Evolutionary conservation across 2,329 filamentous ascomycete species (phyloP).

Genomic region (Colletotrichum sp.): DNA sequence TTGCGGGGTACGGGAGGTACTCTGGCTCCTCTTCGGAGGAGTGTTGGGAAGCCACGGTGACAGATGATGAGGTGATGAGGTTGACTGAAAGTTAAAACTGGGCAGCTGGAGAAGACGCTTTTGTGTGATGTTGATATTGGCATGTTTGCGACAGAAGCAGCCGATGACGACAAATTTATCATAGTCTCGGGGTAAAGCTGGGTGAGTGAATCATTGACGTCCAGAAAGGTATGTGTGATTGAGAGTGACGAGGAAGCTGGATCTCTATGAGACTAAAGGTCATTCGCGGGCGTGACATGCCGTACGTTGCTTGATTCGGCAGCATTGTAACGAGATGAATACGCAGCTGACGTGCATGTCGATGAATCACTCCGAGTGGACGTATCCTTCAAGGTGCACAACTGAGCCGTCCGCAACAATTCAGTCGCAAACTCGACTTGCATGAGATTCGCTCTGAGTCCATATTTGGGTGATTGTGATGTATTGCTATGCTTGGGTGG

Average conservation of each 20-base stretch:
- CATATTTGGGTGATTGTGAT: neutral
- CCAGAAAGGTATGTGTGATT: neutral
- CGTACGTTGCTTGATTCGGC: neutral
- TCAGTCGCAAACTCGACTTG: neutral
- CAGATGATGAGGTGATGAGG: neutral
- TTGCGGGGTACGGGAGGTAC: constrained; percentile 49
- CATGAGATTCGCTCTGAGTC: neutral
- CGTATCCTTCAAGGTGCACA: neutral
- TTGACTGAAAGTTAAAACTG: neutral
- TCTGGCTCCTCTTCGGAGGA: neutral
- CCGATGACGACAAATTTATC: neutral
- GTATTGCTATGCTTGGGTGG: neutral
- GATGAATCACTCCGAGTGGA: neutral
- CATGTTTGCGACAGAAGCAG: neutral
- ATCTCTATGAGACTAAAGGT: neutral
- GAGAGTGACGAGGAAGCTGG: neutral
- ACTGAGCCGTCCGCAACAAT: neutral
- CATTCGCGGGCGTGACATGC: neutral
- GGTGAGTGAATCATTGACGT: neutral
- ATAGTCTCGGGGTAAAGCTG: neutral
- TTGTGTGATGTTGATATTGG: neutral
- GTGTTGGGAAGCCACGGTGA: constrained; percentile 6
- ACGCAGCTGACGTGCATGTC: neutral
- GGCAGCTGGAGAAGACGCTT: neutral
- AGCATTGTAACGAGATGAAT: neutral